Evolutionary conservation across 1,284 basidiomycete genomes (phyloP).

Genomic region (Coniophora puteana): DNA sequence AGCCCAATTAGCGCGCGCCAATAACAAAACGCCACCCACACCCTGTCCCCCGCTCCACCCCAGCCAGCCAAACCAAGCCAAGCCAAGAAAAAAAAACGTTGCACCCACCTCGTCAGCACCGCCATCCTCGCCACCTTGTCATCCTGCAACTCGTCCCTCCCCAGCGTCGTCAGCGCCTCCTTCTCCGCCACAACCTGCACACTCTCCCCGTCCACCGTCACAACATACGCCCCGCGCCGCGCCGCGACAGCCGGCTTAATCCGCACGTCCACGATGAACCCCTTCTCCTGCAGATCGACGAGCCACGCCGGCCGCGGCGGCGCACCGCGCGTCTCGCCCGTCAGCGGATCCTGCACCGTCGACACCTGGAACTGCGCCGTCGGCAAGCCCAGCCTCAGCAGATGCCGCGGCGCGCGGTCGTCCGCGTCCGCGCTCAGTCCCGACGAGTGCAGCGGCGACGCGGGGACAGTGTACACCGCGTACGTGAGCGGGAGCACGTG

Average conservation of each 20-base stretch:
- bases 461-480: conserved; percentile 66
- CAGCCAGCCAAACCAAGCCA: conserved; percentile 8
- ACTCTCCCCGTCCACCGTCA: conserved; percentile 52
- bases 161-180: conserved; percentile 62
- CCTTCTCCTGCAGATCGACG: conserved; percentile 62
- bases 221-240: conserved; percentile 21
- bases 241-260: conserved; percentile 40
- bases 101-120: conserved; percentile 54
- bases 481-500: conserved; percentile 47
- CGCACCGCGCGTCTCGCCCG: conserved; percentile 61
- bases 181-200: conserved; percentile 70
- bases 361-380: conserved; percentile 76
- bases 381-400: conserved; percentile 76
- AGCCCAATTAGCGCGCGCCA: conserved; percentile 20
- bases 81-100: conserved; percentile 1
- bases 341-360: conserved; percentile 77
- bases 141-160: conserved; percentile 70
- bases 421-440: conserved; percentile 54
- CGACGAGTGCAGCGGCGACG: conserved; percentile 77
- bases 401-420: conserved; percentile 64
- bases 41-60: too few species aligned
- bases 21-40: conserved; percentile 1
- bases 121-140: conserved; percentile 59
- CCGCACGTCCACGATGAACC: conserved; percentile 59
- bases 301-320: conserved; percentile 76